Conservation (phyloP, 2,329 filamentous ascomycete genomes). For the Lomentospora prolificans region DNA sequence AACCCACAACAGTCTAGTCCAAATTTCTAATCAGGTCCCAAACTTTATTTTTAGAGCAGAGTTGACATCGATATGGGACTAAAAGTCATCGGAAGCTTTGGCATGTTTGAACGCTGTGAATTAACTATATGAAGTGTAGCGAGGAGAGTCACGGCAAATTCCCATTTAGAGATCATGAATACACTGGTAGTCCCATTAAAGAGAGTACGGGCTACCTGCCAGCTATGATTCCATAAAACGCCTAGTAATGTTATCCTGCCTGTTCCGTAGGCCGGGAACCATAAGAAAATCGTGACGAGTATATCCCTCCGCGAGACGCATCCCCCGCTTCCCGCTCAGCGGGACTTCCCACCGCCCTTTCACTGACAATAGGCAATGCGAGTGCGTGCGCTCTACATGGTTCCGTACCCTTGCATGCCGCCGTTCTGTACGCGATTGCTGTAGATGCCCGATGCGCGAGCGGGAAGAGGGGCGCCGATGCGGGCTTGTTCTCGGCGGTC, state of each 20-base stretch:
- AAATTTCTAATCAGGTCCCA: neutral
- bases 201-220: no score
- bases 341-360: neutral
- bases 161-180: no score
- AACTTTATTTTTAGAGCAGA: neutral
- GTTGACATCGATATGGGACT: no score
- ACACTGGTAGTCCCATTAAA: no score
- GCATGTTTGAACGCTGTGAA: neutral
- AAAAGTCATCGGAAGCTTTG: no score
- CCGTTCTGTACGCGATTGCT: conserved; percentile 63
- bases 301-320: no score
- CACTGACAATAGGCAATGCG: neutral
- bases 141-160: no score
- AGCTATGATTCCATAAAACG: no score
- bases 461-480: conserved; percentile 42
- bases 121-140: neutral
- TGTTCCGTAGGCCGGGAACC: no score
- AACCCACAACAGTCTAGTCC: no score
- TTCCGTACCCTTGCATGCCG: conserved; percentile 51
- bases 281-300: no score
- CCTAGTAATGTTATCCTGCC: no score
- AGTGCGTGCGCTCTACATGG: conserved; percentile 24
- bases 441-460: conserved; percentile 59
- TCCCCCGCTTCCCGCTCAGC: neutral
- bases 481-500: conserved; percentile 56